Evolutionary conservation across 768 basidiomycete species (phyloP).

Genomic region (Boletus edulis): DNA sequence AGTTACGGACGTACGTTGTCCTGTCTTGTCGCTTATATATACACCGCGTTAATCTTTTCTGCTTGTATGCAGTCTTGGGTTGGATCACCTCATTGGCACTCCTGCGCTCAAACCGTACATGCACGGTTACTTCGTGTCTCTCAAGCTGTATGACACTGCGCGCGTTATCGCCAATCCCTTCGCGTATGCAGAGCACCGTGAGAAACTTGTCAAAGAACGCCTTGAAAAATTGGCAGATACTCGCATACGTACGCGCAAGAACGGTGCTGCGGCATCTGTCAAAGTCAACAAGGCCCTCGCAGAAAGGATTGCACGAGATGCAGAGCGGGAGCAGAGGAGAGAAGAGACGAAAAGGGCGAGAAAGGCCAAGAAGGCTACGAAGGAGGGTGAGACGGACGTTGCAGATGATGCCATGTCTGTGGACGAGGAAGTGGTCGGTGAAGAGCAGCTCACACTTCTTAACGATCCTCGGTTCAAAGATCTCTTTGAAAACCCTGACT

Average conservation of each 20-base stretch:
- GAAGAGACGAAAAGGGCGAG: slow-evolving; percentile 53
- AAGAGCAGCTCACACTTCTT: slow-evolving; percentile 50
- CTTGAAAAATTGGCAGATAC: slow-evolving; percentile 93
- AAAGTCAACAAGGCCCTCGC: slow-evolving; percentile 78
- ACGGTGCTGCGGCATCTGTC: slow-evolving; percentile 30
- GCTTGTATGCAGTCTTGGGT: slow-evolving; percentile 62
- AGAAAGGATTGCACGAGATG: slow-evolving; percentile 67
- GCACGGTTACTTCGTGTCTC: slow-evolving; percentile 98
- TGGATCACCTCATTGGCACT: slow-evolving; percentile 93
- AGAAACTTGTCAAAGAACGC: slow-evolving; percentile 81
- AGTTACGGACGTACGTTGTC: slow-evolving; percentile 73
- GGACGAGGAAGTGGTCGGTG: slow-evolving; percentile 21
- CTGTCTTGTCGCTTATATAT: not conserved
- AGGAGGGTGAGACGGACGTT: slow-evolving; percentile 33
- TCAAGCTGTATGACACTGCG: slow-evolving; percentile 95
- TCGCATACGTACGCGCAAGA: slow-evolving; percentile 81
- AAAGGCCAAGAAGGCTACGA: slow-evolving; percentile 38
- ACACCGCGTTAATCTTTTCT: not conserved
- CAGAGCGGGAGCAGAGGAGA: slow-evolving; percentile 49
- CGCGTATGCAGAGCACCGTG: slow-evolving; percentile 91
- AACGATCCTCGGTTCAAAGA: slow-evolving; percentile 87
- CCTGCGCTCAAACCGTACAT: slow-evolving; percentile 97
- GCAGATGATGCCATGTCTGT: slow-evolving; percentile 34
- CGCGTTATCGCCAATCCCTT: slow-evolving; percentile 95
- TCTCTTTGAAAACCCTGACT: slow-evolving; percentile 89